A percentile compares a stretch with the other conserved stretches of the same genome.
phyloP scores from a whole-genome alignment of 768 basidiomycete genomes.

The Dacryopinax spathularia region DNA sequence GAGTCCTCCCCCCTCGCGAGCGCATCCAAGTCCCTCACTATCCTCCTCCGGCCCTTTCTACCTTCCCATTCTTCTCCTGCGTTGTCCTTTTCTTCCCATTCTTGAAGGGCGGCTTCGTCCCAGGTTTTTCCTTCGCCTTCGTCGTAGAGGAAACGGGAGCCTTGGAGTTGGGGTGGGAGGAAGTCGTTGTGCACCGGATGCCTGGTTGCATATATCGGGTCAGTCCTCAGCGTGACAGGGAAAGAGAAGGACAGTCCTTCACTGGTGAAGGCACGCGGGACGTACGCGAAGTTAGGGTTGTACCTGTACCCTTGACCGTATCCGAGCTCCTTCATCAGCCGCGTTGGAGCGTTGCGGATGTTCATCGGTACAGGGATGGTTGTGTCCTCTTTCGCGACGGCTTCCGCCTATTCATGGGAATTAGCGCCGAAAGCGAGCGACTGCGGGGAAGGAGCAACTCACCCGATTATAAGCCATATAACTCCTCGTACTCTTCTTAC shows the following conservation, averaged over 20 bases:
- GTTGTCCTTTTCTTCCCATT: slow-evolving; percentile 44
- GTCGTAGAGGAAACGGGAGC: slow-evolving; percentile 32
- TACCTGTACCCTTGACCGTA: slow-evolving; percentile 52
- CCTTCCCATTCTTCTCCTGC: slow-evolving; percentile 38
- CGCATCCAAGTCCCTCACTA: not conserved
- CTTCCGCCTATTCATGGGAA: slow-evolving; percentile 34
- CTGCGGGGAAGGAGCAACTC: not conserved
- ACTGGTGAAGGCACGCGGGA: not conserved
- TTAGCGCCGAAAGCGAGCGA: not conserved
- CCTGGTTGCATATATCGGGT: slow-evolving; percentile 18
- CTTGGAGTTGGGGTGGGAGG: slow-evolving; percentile 37
- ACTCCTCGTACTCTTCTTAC: slow-evolving; percentile 64
- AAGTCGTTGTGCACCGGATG: slow-evolving; percentile 56
- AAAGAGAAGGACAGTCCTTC: not conserved
- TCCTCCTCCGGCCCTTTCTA: not conserved
- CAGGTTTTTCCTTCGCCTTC: slow-evolving; percentile 40
- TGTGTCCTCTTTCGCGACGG: slow-evolving; percentile 38
- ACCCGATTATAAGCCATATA: slow-evolving; percentile 59
- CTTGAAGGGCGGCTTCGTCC: slow-evolving; percentile 43
- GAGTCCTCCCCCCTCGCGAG: not conserved
- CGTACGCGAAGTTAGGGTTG: slow-evolving; percentile 44
- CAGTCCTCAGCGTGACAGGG: not conserved
- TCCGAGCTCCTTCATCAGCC: slow-evolving; percentile 51
- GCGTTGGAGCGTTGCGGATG: slow-evolving; percentile 66
- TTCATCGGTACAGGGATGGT: slow-evolving; percentile 51